A percentile compares a stretch with the other conserved stretches of the same genome.
Evolutionary conservation across 176 grass and related monocot genomes (phyloP).

Genomic region (Bothriochloa decipiens): DNA sequence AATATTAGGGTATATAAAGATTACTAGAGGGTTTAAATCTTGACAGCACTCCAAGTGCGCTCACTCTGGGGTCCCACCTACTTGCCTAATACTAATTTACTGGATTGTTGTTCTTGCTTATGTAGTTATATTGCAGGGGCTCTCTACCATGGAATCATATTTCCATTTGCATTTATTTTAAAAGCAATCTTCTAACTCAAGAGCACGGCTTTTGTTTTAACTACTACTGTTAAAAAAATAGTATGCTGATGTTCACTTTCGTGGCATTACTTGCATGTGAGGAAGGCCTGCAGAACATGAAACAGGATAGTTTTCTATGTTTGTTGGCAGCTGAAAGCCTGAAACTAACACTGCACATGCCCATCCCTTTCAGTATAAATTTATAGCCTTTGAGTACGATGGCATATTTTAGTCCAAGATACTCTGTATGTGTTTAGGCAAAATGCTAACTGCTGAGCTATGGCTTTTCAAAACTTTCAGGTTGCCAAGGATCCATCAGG

Average conservation of each 20-base stretch:
- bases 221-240: slow-evolving; percentile 15
- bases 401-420: slow-evolving; percentile 1
- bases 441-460: slow-evolving; percentile 1
- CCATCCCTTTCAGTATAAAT: not conserved
- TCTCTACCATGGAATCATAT: not conserved
- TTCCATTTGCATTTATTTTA: not conserved
- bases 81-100: slow-evolving; percentile 16
- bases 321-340: not conserved
- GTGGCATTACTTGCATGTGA: slow-evolving; percentile 14
- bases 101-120: not conserved
- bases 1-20: not conserved
- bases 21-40: not conserved
- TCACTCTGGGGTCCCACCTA: not conserved
- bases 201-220: not conserved
- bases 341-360: not conserved
- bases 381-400: not conserved
- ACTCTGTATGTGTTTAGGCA: not conserved
- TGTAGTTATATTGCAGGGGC: slow-evolving; percentile 7
- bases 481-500: slow-evolving; percentile 74
- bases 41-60: not conserved
- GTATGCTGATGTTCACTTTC: not conserved
- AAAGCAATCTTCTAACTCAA: slow-evolving; percentile 20
- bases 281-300: not conserved
- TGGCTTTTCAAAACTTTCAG: slow-evolving; percentile 33
- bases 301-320: not conserved